phyloP scores from a whole-genome alignment of 371 early-diverging fungal species.

The Coemansia sp. region DNA sequence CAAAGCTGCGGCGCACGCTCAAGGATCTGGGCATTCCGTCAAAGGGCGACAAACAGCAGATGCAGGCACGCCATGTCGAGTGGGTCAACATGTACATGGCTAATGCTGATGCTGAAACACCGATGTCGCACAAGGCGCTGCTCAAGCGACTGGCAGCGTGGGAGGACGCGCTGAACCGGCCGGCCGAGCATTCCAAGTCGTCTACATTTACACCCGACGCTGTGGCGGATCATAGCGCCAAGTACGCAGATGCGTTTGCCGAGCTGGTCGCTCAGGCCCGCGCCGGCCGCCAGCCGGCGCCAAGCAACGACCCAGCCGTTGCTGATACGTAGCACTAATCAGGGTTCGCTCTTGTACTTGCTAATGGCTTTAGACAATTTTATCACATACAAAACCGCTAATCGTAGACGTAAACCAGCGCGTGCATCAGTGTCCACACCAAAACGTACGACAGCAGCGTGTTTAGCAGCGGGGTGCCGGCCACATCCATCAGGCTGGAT shows the following conservation, averaged over 20 bases:
- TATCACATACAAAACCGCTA: neutral
- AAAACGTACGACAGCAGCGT: constrained; percentile 50
- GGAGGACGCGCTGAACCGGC: constrained; percentile 49
- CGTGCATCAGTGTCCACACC: constrained; percentile 51
- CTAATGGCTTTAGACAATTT: too few relatives aligned
- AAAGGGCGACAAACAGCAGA: constrained; percentile 57
- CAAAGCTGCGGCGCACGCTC: constrained; percentile 49
- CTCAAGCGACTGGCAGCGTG: constrained; percentile 52
- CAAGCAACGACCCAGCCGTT: neutral
- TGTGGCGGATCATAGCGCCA: constrained; percentile 37
- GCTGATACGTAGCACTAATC: neutral
- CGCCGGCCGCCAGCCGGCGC: neutral
- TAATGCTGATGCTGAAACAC: constrained; percentile 60
- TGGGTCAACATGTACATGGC: constrained; percentile 64
- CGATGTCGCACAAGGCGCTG: constrained; percentile 50
- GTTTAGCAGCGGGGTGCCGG: constrained; percentile 39
- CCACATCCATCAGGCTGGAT: constrained; percentile 44
- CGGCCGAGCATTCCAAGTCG: constrained; percentile 13
- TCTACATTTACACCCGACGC: constrained; percentile 10
- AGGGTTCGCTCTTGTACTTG: neutral
- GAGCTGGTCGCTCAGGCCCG: constrained; percentile 50
- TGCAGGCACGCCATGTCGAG: constrained; percentile 63
- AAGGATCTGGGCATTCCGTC: constrained; percentile 60
- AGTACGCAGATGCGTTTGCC: constrained; percentile 53
- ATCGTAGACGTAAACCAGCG: constrained; percentile 48